These are phyloP conservation scores for Colletotrichum tanaceti DNA, from an alignment of 2,329 filamentous ascomycete species.

Conservation along the genomic window DNA sequence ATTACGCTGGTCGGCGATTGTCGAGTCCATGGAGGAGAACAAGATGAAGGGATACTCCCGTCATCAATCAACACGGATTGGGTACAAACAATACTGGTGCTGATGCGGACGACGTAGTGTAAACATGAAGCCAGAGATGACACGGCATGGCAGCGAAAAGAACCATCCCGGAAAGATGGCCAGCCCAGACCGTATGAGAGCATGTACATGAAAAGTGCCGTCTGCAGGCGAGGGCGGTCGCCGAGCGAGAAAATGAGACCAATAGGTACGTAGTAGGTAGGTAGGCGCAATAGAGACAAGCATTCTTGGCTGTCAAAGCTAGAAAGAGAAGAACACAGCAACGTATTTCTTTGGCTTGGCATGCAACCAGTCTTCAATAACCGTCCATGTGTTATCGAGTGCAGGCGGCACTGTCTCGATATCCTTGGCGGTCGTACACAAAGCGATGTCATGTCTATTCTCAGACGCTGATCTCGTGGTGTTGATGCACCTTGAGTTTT, in stretches of 20 bases:
- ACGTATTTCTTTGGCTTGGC: not conserved
- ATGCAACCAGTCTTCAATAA: constrained; percentile 1
- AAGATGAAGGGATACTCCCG: not conserved
- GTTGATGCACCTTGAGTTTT: constrained; percentile 21
- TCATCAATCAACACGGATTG: not conserved
- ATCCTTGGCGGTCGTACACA: not conserved
- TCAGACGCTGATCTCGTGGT: constrained; percentile 20
- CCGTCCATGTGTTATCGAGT: not conserved
- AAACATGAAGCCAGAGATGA: not conserved
- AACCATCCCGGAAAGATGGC: not conserved
- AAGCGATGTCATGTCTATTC: not conserved
- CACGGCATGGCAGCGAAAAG: not conserved
- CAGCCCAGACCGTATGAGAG: not conserved
- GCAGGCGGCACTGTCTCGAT: not conserved
- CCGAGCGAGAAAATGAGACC: not conserved
- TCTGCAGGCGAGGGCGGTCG: not conserved
- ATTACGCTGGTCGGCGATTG: not conserved
- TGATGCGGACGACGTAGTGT: not conserved
- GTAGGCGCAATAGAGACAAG: not conserved
- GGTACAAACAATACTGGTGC: not conserved
- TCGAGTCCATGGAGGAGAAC: not conserved
- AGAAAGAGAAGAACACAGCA: constrained; percentile 5
- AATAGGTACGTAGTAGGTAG: not conserved
- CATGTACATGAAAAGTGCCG: not conserved
- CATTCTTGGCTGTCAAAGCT: not conserved